Base-by-base conservation (phyloP, 2,329 filamentous ascomycete species). In the Stagonosporopsis rhizophila region DNA sequence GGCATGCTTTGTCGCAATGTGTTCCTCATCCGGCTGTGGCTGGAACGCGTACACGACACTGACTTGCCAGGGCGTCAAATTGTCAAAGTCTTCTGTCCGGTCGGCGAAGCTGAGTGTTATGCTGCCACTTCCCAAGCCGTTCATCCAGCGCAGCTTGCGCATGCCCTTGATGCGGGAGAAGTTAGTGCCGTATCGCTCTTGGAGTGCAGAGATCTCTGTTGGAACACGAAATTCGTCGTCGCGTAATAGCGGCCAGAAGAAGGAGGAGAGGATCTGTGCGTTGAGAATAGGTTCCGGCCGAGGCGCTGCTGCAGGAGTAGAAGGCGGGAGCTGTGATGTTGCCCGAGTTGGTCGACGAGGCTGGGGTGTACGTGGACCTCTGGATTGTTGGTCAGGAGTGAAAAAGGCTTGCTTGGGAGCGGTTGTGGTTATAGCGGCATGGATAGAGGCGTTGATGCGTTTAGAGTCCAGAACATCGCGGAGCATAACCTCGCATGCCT, bases 401-500 rank as follows among this genome's bases (percentile, higher is more conserved):
- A 55, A 58, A 8, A 62, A 50, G 3, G 56, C 56, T 39, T 41
- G 53, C 23, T 20, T 23, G 15, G 42, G 12, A 25, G 32, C 37
- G 9, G 59, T 51, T 17, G 46, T 39, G 12, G 34, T 59, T 51
- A 59, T 64, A 5, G 68, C 61, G 34, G 67, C 65, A 38, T 58
- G 70, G 6, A 73, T 74, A 4, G 83, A 80, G 7, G 81, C 78
- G 70, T 97, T 90, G 56, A 96, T 85, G 38, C 86, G 84, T 58
- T 84, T 83, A 1, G 92, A 96, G 69, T 97, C 93, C 62, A 90
- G 85, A 32, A 98, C 90, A 73, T 99, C 95, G 61, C 89, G 91
- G 54, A 99, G 85, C 95, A 99, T 99, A 68, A 99, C 95, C 72
- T 99, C 94, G 75, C 93, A 97, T 44, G 91, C 90, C 73, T 98